Percentiles rank a stretch among this genome's conserved stretches.
Conservation (phyloP, 1,139 yeast genomes). For the Zygosaccharomyces pseudobailii region DNA sequence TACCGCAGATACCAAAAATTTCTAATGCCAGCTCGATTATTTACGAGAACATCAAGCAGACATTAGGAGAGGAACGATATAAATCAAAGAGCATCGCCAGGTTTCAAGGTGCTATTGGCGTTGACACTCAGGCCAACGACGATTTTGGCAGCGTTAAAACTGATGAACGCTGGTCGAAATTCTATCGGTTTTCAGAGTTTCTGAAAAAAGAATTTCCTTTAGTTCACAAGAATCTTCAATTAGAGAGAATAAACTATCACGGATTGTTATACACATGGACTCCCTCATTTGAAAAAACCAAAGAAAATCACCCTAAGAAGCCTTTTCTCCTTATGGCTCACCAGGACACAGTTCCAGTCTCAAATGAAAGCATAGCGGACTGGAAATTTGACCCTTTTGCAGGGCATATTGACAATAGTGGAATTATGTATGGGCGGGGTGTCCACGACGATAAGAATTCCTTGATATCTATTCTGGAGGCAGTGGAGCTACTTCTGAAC, state of each 20-base stretch:
- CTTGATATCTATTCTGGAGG: conserved; percentile 47
- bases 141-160: conserved; percentile 5
- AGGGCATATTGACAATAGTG: conserved; percentile 2
- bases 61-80: background rate
- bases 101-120: conserved; percentile 2
- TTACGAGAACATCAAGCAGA: conserved; percentile 1
- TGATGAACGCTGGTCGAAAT: conserved; percentile 7
- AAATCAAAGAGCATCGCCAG: conserved; percentile 3
- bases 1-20: conserved; percentile 1
- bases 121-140: conserved; percentile 5
- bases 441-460: conserved; percentile 51
- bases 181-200: conserved; percentile 5
- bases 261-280: conserved; percentile 3
- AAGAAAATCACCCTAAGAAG: background rate
- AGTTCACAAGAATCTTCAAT: conserved; percentile 1
- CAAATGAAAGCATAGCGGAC: conserved; percentile 1
- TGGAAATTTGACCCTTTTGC: conserved; percentile 4
- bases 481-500: conserved; percentile 42
- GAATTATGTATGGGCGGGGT: conserved; percentile 51
- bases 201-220: conserved; percentile 12
- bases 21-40: conserved; percentile 1
- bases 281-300: background rate
- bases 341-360: conserved; percentile 5
- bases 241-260: conserved; percentile 1
- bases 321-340: conserved; percentile 3